Evolutionary conservation across 768 basidiomycete species (phyloP).

Genomic region (Serendipita vermifera): DNA sequence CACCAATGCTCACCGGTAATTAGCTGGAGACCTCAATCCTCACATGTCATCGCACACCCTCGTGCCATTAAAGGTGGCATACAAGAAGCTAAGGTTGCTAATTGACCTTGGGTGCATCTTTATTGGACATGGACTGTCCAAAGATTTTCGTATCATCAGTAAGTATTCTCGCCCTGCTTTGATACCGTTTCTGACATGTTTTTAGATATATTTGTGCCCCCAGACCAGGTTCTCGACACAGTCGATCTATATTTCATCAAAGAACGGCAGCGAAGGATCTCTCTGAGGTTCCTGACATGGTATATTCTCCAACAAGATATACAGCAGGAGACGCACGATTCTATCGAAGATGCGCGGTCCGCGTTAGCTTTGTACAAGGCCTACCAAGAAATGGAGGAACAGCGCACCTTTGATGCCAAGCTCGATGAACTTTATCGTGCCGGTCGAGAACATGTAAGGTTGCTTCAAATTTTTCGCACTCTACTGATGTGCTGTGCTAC

Average conservation of each 20-base stretch:
- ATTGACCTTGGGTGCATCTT: slow-evolving; percentile 95
- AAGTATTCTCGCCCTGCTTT: slow-evolving; percentile 22
- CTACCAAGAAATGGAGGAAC: slow-evolving; percentile 60
- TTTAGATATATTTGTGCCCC: slow-evolving; percentile 88
- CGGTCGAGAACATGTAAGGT: slow-evolving; percentile 58
- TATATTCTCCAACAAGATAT: slow-evolving; percentile 85
- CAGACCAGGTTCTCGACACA: slow-evolving; percentile 91
- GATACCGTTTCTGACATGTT: not conserved
- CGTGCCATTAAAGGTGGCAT: slow-evolving; percentile 93
- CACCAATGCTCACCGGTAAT: slow-evolving; percentile 1
- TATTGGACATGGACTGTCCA: slow-evolving; percentile 91
- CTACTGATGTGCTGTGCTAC: too few species aligned
- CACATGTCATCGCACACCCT: slow-evolving; percentile 70
- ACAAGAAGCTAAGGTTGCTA: slow-evolving; percentile 87
- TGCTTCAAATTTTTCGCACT: too few species aligned
- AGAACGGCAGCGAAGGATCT: slow-evolving; percentile 72
- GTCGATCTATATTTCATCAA: slow-evolving; percentile 90
- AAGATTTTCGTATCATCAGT: slow-evolving; percentile 99
- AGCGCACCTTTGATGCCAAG: slow-evolving; percentile 70
- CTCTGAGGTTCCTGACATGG: slow-evolving; percentile 88
- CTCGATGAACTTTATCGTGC: slow-evolving; percentile 75
- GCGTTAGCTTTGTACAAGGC: slow-evolving; percentile 77
- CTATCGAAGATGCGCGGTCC: slow-evolving; percentile 91
- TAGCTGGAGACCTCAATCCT: slow-evolving; percentile 89
- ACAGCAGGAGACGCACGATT: slow-evolving; percentile 89